Percentiles rank a stretch among this genome's conserved stretches.
These are phyloP conservation scores for Silene coronaria DNA, from an alignment of 179 eudicot genomes.

Conservation along the genomic window DNA sequence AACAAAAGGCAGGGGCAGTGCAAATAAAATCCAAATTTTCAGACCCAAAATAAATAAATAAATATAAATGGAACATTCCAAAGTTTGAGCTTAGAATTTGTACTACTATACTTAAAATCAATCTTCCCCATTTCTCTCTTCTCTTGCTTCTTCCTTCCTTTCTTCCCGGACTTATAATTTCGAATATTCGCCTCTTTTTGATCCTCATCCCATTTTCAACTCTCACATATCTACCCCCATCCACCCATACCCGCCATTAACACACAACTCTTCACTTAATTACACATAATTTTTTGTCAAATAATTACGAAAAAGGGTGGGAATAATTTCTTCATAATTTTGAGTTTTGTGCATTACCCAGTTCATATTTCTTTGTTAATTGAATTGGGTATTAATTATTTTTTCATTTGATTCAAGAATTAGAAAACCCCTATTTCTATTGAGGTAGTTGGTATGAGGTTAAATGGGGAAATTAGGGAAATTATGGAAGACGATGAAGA, in stretches of 20 bases:
- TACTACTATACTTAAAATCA: no score
- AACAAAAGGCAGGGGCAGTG: background rate
- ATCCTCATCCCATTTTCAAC: conserved; percentile 12
- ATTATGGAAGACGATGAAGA: conserved; percentile 27
- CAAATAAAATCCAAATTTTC: background rate
- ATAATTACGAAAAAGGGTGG: background rate
- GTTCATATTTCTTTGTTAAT: background rate
- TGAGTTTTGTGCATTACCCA: conserved; percentile 1
- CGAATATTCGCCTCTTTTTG: conserved; percentile 31
- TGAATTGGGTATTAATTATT: conserved; percentile 15
- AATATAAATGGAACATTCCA: background rate
- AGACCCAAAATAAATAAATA: background rate
- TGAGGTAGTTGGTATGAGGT: conserved; percentile 33
- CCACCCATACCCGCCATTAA: no score
- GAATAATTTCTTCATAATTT: background rate
- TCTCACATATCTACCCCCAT: conserved; percentile 1
- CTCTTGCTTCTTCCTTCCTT: background rate
- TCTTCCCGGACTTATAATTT: background rate
- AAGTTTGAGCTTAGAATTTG: background rate
- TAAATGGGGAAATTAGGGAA: conserved; percentile 39
- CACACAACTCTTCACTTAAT: background rate
- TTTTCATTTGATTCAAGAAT: conserved; percentile 6
- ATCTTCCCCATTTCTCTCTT: background rate
- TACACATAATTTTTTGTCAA: no score
- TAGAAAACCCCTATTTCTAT: background rate